These are phyloP conservation scores for Isabelozyma pseudorhagii DNA, from an alignment of 805 yeast genomes.

Conservation along the genomic window DNA sequence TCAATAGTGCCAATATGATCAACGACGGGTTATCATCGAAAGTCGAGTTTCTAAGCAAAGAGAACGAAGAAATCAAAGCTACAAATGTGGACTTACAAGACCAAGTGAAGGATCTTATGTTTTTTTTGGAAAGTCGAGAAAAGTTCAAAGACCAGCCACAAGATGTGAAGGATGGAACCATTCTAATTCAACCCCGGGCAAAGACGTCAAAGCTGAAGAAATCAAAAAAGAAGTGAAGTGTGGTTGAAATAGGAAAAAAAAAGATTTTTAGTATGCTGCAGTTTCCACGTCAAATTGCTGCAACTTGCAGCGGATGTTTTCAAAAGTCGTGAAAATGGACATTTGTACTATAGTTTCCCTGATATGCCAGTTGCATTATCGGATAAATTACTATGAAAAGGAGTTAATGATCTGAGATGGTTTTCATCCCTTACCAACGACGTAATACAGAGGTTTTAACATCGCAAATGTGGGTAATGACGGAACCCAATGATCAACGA, in stretches of 20 bases:
- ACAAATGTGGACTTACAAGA: slow-evolving; percentile 51
- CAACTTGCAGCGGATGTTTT: background rate
- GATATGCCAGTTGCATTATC: background rate
- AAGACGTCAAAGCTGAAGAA: slow-evolving; percentile 10
- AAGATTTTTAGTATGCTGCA: background rate
- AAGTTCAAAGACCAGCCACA: slow-evolving; percentile 69
- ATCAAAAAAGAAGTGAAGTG: slow-evolving; percentile 10
- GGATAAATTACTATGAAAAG: background rate
- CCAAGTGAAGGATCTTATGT: slow-evolving; percentile 76
- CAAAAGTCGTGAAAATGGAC: background rate
- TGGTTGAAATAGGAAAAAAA: too few species aligned
- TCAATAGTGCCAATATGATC: slow-evolving; percentile 27
- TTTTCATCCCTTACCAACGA: background rate
- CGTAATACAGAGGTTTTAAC: background rate
- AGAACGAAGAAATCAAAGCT: slow-evolving; percentile 22
- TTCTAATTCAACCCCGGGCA: slow-evolving; percentile 39
- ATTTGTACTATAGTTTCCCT: background rate
- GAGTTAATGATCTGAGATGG: background rate
- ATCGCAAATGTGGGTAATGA: background rate
- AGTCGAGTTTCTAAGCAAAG: slow-evolving; percentile 29
- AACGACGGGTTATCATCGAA: slow-evolving; percentile 39
- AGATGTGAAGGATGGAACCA: slow-evolving; percentile 69
- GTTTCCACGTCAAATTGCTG: background rate
- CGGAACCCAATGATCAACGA: background rate
- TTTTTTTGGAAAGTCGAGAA: slow-evolving; percentile 68